Evolutionary conservation across 176 grass and related monocot genomes (phyloP).

Genomic region (Aegilops speltoides): DNA sequence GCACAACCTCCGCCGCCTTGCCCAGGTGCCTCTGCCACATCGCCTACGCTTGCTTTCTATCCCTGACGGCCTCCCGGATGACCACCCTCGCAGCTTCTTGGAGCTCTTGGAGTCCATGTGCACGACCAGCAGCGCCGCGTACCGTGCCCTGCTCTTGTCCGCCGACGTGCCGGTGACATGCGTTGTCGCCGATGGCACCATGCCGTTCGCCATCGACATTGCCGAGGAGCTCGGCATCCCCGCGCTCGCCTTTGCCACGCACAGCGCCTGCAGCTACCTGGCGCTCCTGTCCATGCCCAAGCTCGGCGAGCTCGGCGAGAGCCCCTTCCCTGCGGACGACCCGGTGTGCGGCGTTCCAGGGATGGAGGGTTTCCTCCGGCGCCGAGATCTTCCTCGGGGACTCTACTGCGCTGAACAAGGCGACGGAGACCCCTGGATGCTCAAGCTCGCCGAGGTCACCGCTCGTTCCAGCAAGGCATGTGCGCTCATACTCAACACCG

Average conservation of each 20-base stretch:
- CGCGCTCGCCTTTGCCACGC: background rate
- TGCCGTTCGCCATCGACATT: background rate
- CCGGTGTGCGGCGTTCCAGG: background rate
- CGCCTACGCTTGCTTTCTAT: background rate
- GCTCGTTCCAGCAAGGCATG: background rate
- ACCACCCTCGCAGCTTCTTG: background rate
- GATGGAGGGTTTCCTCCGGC: background rate
- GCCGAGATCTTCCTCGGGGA: background rate
- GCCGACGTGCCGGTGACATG: background rate
- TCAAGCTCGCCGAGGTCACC: background rate
- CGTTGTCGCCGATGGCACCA: background rate
- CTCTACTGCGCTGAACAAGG: background rate
- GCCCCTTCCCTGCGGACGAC: background rate
- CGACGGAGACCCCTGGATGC: background rate
- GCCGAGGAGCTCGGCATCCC: background rate
- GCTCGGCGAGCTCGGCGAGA: background rate
- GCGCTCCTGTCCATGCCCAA: background rate
- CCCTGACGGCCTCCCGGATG: background rate
- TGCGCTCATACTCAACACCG: background rate
- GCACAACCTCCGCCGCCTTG: background rate
- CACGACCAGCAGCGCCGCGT: background rate
- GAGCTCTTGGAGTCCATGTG: background rate
- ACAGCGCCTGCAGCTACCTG: background rate
- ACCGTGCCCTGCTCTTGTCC: background rate
- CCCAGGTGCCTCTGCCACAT: background rate